Percentiles rank a stretch among this genome's conserved stretches.
Conservation (phyloP, 176 grass and related monocot species). For the Oryza glaberrima region DNA sequence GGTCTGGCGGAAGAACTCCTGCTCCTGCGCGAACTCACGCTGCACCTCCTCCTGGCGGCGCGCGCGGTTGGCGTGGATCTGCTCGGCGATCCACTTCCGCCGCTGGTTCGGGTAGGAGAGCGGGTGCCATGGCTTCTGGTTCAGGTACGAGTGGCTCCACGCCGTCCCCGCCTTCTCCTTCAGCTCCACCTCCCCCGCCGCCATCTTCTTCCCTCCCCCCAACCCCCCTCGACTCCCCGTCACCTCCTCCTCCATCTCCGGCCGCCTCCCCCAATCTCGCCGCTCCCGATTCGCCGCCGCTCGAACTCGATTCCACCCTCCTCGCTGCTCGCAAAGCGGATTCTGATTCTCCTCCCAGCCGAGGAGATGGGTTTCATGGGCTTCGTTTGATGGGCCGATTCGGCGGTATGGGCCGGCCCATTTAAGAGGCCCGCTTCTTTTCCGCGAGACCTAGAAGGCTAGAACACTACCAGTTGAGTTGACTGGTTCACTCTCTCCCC, state of each 20-base stretch:
- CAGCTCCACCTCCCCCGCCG: slow-evolving; percentile 81
- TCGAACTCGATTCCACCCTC: background rate
- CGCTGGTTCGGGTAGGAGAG: slow-evolving; percentile 98
- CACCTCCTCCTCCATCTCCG: slow-evolving; percentile 70
- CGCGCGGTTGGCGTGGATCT: slow-evolving; percentile 60
- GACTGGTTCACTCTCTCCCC: background rate
- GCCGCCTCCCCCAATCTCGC: background rate
- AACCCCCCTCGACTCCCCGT: slow-evolving; percentile 45
- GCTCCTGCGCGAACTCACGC: slow-evolving; percentile 88
- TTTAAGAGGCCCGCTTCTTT: background rate
- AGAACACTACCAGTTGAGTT: background rate
- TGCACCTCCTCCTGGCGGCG: slow-evolving; percentile 82
- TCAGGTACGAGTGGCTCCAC: slow-evolving; percentile 95
- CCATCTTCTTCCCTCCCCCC: slow-evolving; percentile 47
- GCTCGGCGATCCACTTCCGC: slow-evolving; percentile 99
- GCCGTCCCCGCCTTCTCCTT: slow-evolving; percentile 91
- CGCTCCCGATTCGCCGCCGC: slow-evolving; percentile 9
- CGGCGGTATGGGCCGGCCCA: background rate
- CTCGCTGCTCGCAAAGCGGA: background rate
- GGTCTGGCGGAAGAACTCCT: slow-evolving; percentile 97
- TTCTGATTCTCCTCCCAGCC: background rate
- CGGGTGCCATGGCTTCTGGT: slow-evolving; percentile 97
- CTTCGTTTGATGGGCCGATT: background rate
- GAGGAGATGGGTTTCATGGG: background rate
- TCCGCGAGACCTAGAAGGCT: background rate